A percentile compares a stretch with the other conserved stretches of the same genome.
Conservation (phyloP, 2,329 filamentous ascomycete species). For the Scedosporium dehoogii region DNA sequence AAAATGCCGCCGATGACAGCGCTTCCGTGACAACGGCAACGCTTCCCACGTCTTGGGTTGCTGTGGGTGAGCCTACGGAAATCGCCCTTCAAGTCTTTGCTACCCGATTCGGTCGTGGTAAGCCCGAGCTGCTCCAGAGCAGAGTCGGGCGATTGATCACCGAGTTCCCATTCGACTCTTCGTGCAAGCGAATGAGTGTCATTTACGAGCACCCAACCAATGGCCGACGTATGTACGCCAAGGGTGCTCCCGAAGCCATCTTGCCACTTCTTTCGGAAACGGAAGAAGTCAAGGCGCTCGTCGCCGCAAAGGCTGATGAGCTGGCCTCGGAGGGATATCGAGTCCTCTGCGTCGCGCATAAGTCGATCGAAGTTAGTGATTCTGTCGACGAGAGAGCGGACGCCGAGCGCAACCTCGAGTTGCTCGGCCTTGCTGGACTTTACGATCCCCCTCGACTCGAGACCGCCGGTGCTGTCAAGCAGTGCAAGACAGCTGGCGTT, state of each 20-base stretch:
- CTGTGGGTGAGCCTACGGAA: slow-evolving; percentile 59
- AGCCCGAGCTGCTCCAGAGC: slow-evolving; percentile 25
- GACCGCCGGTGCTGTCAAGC: slow-evolving; percentile 48
- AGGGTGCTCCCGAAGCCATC: slow-evolving; percentile 49
- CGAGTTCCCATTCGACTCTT: slow-evolving; percentile 65
- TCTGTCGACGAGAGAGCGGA: slow-evolving; percentile 36
- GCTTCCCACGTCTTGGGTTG: slow-evolving; percentile 36
- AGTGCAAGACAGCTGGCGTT: slow-evolving; percentile 52
- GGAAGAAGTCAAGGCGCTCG: slow-evolving; percentile 33
- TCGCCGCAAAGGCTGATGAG: slow-evolving; percentile 40
- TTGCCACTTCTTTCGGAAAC: slow-evolving; percentile 39
- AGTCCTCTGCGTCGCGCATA: slow-evolving; percentile 56
- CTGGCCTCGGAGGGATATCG: slow-evolving; percentile 56
- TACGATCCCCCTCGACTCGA: slow-evolving; percentile 64
- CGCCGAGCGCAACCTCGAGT: slow-evolving; percentile 48
- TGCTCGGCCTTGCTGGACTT: slow-evolving; percentile 61
- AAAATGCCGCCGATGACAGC: slow-evolving; percentile 6
- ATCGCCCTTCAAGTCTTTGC: slow-evolving; percentile 67
- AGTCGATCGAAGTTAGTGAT: slow-evolving; percentile 25
- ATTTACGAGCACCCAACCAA: slow-evolving; percentile 38
- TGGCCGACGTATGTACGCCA: slow-evolving; percentile 38
- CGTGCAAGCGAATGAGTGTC: slow-evolving; percentile 66
- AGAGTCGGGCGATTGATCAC: slow-evolving; percentile 39
- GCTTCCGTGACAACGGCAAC: slow-evolving; percentile 7
- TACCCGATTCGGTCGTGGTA: slow-evolving; percentile 52